Base-by-base conservation (phyloP, 768 basidiomycete species). In the Mrakia frigida region DNA sequence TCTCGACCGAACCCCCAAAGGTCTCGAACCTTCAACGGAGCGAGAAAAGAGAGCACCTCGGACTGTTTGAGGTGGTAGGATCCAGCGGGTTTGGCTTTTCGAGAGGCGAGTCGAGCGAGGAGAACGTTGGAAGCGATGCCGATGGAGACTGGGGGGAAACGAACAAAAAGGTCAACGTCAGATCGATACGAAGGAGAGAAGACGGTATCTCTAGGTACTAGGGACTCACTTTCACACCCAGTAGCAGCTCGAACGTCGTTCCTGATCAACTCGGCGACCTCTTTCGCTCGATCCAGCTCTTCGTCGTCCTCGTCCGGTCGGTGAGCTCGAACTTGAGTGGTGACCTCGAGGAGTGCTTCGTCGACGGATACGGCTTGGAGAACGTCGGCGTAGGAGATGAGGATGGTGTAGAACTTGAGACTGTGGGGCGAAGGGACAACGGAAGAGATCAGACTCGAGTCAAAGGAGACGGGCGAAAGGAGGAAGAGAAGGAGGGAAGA, bases 61-160 rank as follows among this genome's bases (percentile, higher is more conserved):
- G 74, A 86, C 5, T 84, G 84, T 0, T 86, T 79, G 21, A 99
- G 87, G 79, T 94, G 93, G 81, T 87, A 92, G 0, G 92, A 89
- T 2, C 90, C 90, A 0, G 91, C 94, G 0, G 97, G 97, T 81
- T 99, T 99, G 7, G 97, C 97, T 7, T 86, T 87, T 11, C 92
- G 88, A 0, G 94, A 95, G 3, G 97, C 97, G 10, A 99, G 86
- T 25, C 94, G 91, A 0, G 96, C 93, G 7, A 99, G 89, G 65
- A 96, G 89, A 79, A 96, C 91, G 83, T 98, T 99, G 78, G 92
- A 88, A 0, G 92, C 87, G 70, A 97, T 91, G 16, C 97, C 97
- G 68, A 98, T 91, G 82, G 92, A 94, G 9, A 94, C 94, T 95
- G 74, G 46, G 61, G 77, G 41, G 25, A 56, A 60, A 33, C 3